A percentile compares a stretch with the other conserved stretches of the same genome.
Evolutionary conservation across 306 rosid genomes (phyloP).

Genomic region (Gastrolobium bilobum): DNA sequence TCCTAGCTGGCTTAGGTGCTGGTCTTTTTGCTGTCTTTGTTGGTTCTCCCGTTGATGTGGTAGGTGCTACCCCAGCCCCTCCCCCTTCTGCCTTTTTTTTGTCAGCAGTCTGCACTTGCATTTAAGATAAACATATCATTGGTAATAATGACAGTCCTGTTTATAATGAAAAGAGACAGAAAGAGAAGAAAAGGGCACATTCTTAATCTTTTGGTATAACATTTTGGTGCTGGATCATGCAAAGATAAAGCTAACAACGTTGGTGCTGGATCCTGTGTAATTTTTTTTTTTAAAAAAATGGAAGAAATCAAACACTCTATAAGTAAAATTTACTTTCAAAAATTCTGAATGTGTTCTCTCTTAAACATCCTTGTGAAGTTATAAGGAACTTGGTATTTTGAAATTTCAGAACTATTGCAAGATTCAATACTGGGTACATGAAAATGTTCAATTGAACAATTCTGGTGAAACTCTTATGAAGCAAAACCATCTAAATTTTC

Average conservation of each 20-base stretch:
- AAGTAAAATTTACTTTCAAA: not conserved
- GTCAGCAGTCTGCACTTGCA: not conserved
- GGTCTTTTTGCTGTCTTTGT: conserved; percentile 94
- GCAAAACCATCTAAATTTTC: conserved; percentile 47
- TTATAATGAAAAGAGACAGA: conserved; percentile 30
- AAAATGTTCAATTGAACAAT: conserved; percentile 48
- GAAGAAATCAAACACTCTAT: conserved; percentile 13
- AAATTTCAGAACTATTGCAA: conserved; percentile 27
- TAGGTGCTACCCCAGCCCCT: conserved; percentile 50
- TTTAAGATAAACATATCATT: conserved; percentile 20
- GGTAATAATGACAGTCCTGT: conserved; percentile 24
- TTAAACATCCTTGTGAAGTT: conserved; percentile 27
- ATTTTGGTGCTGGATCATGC: conserved; percentile 18
- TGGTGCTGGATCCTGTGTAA: conserved; percentile 17
- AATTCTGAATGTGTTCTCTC: conserved; percentile 22
- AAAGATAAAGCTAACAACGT: not conserved
- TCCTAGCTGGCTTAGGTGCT: conserved; percentile 96
- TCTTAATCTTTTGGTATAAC: conserved; percentile 17
- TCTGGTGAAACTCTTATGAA: conserved; percentile 46
- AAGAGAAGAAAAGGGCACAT: not conserved
- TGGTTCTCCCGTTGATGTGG: conserved; percentile 99
- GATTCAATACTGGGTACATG: conserved; percentile 42
- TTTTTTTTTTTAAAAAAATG: not conserved
- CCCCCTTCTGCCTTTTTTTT: not conserved
- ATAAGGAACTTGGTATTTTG: conserved; percentile 17